Conservation (phyloP, 106 monocot genomes). For the Acorus calamus region DNA sequence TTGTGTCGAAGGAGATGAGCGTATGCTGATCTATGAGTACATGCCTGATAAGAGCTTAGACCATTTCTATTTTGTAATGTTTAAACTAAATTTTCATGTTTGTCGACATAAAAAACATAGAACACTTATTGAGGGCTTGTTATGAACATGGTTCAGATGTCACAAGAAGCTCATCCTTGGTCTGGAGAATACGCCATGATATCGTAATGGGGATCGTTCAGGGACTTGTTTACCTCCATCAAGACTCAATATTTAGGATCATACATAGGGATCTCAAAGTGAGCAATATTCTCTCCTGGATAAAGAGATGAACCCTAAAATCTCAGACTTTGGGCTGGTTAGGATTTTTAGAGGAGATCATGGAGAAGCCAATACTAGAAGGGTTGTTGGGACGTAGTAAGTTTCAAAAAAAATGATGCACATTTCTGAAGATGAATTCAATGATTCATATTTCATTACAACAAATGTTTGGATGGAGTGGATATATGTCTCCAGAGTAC, state of each 20-base stretch:
- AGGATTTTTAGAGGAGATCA: constrained; percentile 3
- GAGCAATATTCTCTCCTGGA: background rate
- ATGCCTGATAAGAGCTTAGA: constrained; percentile 35
- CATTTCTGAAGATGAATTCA: too few species aligned
- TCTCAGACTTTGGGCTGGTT: constrained; percentile 3
- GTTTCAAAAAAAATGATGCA: too few species aligned
- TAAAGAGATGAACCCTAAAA: background rate
- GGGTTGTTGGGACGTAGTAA: background rate
- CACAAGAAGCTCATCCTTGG: background rate
- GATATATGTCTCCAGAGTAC: constrained; percentile 34
- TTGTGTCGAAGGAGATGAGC: constrained; percentile 19
- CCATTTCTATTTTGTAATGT: constrained; percentile 16
- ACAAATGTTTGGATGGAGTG: background rate
- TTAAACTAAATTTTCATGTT: background rate
- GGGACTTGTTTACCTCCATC: constrained; percentile 1
- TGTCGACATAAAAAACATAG: too few species aligned
- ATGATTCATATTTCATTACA: too few species aligned
- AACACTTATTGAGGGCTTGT: too few species aligned
- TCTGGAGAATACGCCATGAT: background rate
- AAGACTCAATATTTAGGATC: constrained; percentile 1
- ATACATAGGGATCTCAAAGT: constrained; percentile 1
- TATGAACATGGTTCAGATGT: background rate
- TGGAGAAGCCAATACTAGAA: background rate
- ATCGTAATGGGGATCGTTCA: background rate
- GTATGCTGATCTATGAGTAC: constrained; percentile 25